Evolutionary conservation across 768 basidiomycete species (phyloP), one percentile per base, ranked within the genome.

Genomic region (Leucocoprinus leucothites): DNA sequence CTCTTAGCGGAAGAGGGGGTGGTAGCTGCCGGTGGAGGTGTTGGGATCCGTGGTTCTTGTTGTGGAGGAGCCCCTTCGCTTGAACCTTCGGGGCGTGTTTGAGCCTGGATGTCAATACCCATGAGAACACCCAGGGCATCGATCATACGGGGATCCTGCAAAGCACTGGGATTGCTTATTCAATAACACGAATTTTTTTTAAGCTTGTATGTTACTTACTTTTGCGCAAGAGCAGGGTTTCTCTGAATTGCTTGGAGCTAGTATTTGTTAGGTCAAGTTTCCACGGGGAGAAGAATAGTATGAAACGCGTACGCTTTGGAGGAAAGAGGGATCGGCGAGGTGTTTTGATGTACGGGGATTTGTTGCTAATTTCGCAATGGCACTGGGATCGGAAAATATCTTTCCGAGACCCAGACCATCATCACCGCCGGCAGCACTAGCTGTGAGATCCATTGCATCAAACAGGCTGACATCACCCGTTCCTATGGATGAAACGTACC

Each of bases 21-120:
- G 13, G 31, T 34, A 34, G 82, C 57, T 31, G 81, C 70, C 28
- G 80, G 63, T 2, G 78, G 64, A 48, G 76, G 71, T 16, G 74
- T 71, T 6, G 78, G 66, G 3, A 77, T 64, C 4, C 47, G 47
- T 22, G 54, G 47, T 43, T 48, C 38, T 31, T 49, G 25, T 18
- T 34, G 47, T 25, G 73, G 65, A 56, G 84, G 60, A 3, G 16
- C 16, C 42, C 84, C 86, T 8, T 87, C 79, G 53, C 87, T 80
- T 9, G 91, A 91, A 34, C 89, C 94, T 73, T 92, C 91, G 16
- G 88, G 85, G 53, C 94, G 80, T 49, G 83, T 78, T 68, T 91
- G 88, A 54, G 88, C 92, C 70, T 91, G 86, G 71, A 98, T 82
- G 71, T 98, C 93, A 61, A 98, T 80, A 31, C 93, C 93, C 89